Evolutionary conservation across 768 basidiomycete species (phyloP), one percentile per base, ranked within the genome.

Genomic region (Leccinum olivaceopallidum): DNA sequence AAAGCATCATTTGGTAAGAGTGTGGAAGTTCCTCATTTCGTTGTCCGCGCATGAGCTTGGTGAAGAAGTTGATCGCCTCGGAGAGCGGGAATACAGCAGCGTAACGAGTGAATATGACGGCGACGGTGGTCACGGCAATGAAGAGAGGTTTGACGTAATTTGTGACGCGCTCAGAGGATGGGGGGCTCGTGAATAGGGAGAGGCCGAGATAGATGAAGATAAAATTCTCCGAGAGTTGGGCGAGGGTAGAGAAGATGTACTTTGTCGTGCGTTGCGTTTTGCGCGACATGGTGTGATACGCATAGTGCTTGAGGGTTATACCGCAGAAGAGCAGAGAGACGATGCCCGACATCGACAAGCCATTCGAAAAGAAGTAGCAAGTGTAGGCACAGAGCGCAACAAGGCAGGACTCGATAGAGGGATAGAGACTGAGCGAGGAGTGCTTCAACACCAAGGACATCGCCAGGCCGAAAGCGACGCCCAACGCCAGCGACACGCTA

Each of bases 171-270:
- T 90, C 88, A 5, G 87, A 81, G 8, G 87, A 85, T 28, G 94
- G 92, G 3, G 90, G 82, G 58, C 83, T 85, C 3, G 95, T 98
- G 81, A 99, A 99, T n/a, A 99, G 83, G 47, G 92, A 90, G 66
- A 99, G 83, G 44, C 97, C 96, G 63, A 99, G 91, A 76, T 98
- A 98, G 71, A 99, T 94, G 79, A 99, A 99, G 75, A 99, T 98
- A 73, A 98, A 99, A 73, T 98, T 98, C 78, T 99, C 97, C 28
- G 92, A 92, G 30, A 99, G 85, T 69, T 95, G 91, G 0, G 97
- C 94, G 54, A 98, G 88, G 0, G 91, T 92, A 9, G 89, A 87
- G 77, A 98, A 99, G 60, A 98, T 92, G 80, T 95, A 97, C 75
- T 96, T 95, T 30, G 89, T 93, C 13, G 95, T 90, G 50, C 92